Conservation (phyloP, 2,329 filamentous ascomycete genomes). For the Mycosphaerella sp. region DNA sequence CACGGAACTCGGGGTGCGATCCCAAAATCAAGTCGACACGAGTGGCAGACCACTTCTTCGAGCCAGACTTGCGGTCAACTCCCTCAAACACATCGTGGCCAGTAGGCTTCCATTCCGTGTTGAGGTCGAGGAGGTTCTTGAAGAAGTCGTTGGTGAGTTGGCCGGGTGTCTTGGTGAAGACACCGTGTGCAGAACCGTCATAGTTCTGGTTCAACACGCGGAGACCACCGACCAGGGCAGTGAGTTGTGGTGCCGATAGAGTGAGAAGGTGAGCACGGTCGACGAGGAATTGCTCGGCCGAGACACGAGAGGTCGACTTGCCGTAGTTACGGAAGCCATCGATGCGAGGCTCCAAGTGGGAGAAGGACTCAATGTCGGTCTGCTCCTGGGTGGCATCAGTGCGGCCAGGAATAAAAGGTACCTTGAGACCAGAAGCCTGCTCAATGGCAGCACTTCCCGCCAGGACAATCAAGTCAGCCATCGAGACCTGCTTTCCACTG, state of each 20-base stretch:
- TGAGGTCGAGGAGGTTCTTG: conserved; percentile 65
- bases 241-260: conserved; percentile 63
- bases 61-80: conserved; percentile 57
- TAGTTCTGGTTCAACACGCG: conserved; percentile 64
- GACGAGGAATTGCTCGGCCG: conserved; percentile 62
- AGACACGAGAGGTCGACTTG: conserved; percentile 53
- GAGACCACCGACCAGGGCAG: conserved; percentile 64
- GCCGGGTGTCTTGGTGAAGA: conserved; percentile 63
- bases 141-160: conserved; percentile 75
- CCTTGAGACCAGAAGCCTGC: conserved; percentile 58
- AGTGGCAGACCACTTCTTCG: conserved; percentile 62
- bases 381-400: conserved; percentile 64
- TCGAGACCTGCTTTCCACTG: conserved; percentile 62
- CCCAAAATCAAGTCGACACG: conserved; percentile 66
- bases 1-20: conserved; percentile 66
- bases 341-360: conserved; percentile 59
- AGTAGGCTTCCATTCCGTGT: conserved; percentile 57
- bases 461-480: conserved; percentile 74
- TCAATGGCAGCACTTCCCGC: conserved; percentile 65
- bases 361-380: conserved; percentile 60
- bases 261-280: conserved; percentile 66
- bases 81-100: conserved; percentile 57
- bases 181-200: conserved; percentile 60
- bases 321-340: conserved; percentile 80
- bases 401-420: conserved; percentile 68